phyloP scores from a whole-genome alignment of 345 rosid species.

The Nasturtium officinale region DNA sequence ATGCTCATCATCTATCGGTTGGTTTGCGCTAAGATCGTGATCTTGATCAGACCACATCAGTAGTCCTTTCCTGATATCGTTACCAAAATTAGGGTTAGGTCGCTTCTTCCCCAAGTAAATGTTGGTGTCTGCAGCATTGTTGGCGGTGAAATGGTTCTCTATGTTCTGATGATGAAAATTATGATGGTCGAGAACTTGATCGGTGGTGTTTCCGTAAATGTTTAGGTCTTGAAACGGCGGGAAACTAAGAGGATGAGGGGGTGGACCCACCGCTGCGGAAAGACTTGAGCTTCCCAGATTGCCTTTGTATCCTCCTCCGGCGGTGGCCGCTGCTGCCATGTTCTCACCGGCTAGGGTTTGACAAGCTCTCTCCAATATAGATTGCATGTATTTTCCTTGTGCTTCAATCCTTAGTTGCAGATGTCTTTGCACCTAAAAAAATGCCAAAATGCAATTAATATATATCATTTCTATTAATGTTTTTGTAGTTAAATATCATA shows the following conservation, averaged over 20 bases:
- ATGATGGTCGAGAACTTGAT: slow-evolving; percentile 61
- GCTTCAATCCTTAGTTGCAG: slow-evolving; percentile 98
- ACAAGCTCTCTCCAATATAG: slow-evolving; percentile 91
- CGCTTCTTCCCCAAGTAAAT: slow-evolving; percentile 73
- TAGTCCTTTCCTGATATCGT: slow-evolving; percentile 62
- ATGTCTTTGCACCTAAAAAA: slow-evolving; percentile 86
- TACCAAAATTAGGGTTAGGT: slow-evolving; percentile 57
- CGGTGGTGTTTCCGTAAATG: slow-evolving; percentile 63
- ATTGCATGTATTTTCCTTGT: slow-evolving; percentile 98
- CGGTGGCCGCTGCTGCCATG: slow-evolving; percentile 49
- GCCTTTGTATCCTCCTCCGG: slow-evolving; percentile 50
- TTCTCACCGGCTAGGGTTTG: slow-evolving; percentile 86
- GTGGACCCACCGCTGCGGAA: slow-evolving; percentile 47
- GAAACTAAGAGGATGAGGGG: slow-evolving; percentile 58
- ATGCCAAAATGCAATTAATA: neutral
- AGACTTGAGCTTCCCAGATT: slow-evolving; percentile 54
- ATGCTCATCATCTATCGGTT: slow-evolving; percentile 45
- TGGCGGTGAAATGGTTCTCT: slow-evolving; percentile 59
- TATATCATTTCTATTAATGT: neutral
- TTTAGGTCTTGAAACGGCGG: slow-evolving; percentile 93
- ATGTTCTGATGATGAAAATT: slow-evolving; percentile 60
- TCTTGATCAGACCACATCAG: slow-evolving; percentile 88
- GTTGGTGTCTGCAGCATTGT: slow-evolving; percentile 46
- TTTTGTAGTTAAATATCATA: neutral
- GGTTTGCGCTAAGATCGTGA: slow-evolving; percentile 51